A percentile compares a stretch with the other conserved stretches of the same genome.
phyloP scores from a whole-genome alignment of 495 filamentous ascomycete species.

The Saxophila tyrrhenica region DNA sequence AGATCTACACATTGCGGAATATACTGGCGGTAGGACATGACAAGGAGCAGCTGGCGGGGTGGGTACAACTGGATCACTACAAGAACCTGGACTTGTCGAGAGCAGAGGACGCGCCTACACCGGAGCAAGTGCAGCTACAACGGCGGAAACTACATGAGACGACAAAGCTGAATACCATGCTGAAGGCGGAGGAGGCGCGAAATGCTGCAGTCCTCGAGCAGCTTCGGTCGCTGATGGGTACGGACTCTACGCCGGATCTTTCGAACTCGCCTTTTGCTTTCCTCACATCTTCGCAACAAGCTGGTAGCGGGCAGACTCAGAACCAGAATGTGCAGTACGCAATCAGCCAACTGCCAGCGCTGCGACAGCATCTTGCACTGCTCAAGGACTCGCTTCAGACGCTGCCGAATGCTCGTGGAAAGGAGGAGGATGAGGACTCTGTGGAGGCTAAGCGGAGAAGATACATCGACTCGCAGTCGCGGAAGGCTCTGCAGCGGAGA shows the following conservation, averaged over 20 bases:
- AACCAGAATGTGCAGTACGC: constrained; percentile 71
- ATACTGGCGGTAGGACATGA: constrained; percentile 54
- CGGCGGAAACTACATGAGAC: constrained; percentile 73
- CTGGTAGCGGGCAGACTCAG: constrained; percentile 36
- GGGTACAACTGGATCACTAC: constrained; percentile 79
- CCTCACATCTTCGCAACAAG: constrained; percentile 14
- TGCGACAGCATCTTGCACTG: constrained; percentile 53
- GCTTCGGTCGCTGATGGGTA: constrained; percentile 44
- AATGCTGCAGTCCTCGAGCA: constrained; percentile 63
- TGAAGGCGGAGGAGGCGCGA: constrained; percentile 61
- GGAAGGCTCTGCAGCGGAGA: constrained; percentile 23
- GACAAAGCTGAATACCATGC: constrained; percentile 60
- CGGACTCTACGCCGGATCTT: constrained; percentile 8
- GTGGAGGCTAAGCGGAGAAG: constrained; percentile 23
- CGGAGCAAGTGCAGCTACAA: constrained; percentile 55
- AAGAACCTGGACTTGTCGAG: constrained; percentile 38
- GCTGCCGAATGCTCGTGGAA: constrained; percentile 3
- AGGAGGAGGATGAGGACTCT: constrained; percentile 10
- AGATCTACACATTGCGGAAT: constrained; percentile 78
- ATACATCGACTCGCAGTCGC: constrained; percentile 30
- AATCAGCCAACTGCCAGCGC: constrained; percentile 65
- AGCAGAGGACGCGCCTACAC: constrained; percentile 37
- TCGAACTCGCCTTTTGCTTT: constrained; percentile 38
- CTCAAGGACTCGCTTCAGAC: constrained; percentile 36
- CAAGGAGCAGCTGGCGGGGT: constrained; percentile 49